phyloP scores from a whole-genome alignment of 768 basidiomycete species.

The Serendipita sp. region DNA sequence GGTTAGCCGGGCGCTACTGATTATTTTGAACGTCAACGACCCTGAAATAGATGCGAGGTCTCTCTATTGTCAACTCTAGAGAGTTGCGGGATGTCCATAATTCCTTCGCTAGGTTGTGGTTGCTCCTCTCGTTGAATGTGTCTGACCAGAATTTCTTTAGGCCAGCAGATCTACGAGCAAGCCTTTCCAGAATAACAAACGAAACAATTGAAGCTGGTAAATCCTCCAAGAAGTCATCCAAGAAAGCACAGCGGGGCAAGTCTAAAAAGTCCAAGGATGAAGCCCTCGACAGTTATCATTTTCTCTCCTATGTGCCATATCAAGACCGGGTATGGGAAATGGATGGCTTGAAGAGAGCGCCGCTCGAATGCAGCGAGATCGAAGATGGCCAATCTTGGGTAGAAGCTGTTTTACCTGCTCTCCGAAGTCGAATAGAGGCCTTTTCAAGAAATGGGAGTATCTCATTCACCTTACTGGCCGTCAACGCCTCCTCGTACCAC shows the following conservation, averaged over 20 bases:
- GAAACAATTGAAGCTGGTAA: constrained; percentile 26
- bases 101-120: constrained; percentile 36
- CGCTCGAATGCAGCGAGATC: constrained; percentile 47
- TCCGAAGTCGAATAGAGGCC: constrained; percentile 24
- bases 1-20: constrained; percentile 23
- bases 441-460: constrained; percentile 30
- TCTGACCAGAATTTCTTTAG: constrained; percentile 17
- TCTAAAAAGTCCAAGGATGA: constrained; percentile 20
- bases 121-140: neutral
- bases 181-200: constrained; percentile 30
- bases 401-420: constrained; percentile 42
- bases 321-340: constrained; percentile 54
- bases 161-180: constrained; percentile 41
- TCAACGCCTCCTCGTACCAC: constrained; percentile 37
- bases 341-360: constrained; percentile 45
- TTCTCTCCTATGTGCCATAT: constrained; percentile 48
- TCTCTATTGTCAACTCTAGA: constrained; percentile 42
- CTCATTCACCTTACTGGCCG: constrained; percentile 43
- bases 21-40: neutral
- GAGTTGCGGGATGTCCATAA: constrained; percentile 42
- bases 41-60: constrained; percentile 39
- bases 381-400: constrained; percentile 28
- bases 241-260: neutral
- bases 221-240: constrained; percentile 18
- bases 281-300: constrained; percentile 40